These are phyloP conservation scores for Plantago ovata DNA, from an alignment of 257 asterid species.

Conservation along the genomic window DNA sequence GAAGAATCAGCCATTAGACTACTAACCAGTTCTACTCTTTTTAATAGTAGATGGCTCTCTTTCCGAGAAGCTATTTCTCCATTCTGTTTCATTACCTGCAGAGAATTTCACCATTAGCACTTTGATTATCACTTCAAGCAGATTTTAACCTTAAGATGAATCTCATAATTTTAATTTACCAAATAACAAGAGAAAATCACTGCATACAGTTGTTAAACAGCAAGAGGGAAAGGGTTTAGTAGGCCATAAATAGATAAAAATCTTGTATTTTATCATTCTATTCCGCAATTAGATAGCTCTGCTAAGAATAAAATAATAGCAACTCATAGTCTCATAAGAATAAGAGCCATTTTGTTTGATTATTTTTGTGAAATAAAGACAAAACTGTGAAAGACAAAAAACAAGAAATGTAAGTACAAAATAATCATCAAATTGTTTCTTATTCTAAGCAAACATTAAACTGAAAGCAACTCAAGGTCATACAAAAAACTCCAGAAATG, in stretches of 20 bases:
- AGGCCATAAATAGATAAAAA: not conserved
- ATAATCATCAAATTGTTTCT: conserved; percentile 23
- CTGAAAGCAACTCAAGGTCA: not conserved
- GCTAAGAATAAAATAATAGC: conserved; percentile 2
- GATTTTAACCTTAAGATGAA: not conserved
- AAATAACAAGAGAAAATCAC: conserved; percentile 3
- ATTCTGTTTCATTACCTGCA: conserved; percentile 63
- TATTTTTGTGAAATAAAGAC: conserved; percentile 23
- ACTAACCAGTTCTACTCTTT: conserved; percentile 76
- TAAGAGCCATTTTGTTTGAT: conserved; percentile 21
- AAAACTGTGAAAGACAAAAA: conserved; percentile 39
- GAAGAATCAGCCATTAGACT: not conserved
- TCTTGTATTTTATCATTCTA: not conserved
- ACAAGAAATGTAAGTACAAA: not conserved
- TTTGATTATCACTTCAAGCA: conserved; percentile 23
- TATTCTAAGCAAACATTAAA: conserved; percentile 21
- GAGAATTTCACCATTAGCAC: conserved; percentile 17
- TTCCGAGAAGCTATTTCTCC: conserved; percentile 87
- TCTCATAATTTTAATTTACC: not conserved
- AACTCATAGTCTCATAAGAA: not conserved
- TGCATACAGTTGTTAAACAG: not conserved
- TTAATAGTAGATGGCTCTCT: conserved; percentile 72
- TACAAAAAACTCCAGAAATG: conserved; percentile 7
- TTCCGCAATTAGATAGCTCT: not conserved
- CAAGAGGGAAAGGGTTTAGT: not conserved